Base-by-base conservation (phyloP, 2,329 filamentous ascomycete species). In the Epichloe bromicola region DNA sequence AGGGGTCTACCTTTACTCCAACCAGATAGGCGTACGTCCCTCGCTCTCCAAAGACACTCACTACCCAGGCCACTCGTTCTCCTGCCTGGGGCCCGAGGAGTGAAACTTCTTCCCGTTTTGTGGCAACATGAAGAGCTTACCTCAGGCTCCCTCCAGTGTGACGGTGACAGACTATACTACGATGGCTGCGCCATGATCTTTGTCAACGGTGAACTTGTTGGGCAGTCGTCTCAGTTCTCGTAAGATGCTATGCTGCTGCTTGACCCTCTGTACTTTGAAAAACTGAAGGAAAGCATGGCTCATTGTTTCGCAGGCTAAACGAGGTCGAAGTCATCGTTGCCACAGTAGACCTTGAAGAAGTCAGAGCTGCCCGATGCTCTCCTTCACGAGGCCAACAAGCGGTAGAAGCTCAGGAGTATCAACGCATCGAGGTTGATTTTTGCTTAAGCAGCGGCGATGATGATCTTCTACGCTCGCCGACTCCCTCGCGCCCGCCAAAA, bases 291-390 rank as follows among this genome's bases (percentile, higher is more conserved):
- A 30, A 12, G 11, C 23, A 10, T 44, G 40, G 34, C 48, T 44
- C 26, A 50, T 11, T 15, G 30, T n/a, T 39, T 15, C 20, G 34
- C 33, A 43, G 48, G 19, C 30, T 47, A 30, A 51, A 51, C 34
- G 50, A 51, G 20, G 81, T 86, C 5, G 82, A 86, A 58, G 80
- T 86, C 4, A 66, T 83, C 17, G 78, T 74, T 5, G 83, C 82
- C 3, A 85, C 80, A 0, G 71, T 86, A 6, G 82, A 86, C 57
- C 68, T 86, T 2, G 86, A 91, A 59, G 81, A 87, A 55, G 84
- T 91, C 5, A n/a, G 68, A 46, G 20, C 43, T 34, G 36, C 38
- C 50, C 26, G 50, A 19, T 51, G 41, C 15, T 23, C 46, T 17
- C 49, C 44, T 5, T 52, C 50, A 19, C 54, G 55, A 4, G 43